Evolutionary conservation across 148 eudicot genomes (phyloP), one percentile per base, ranked within the genome.

Genomic region (Persicaria maculosa): DNA sequence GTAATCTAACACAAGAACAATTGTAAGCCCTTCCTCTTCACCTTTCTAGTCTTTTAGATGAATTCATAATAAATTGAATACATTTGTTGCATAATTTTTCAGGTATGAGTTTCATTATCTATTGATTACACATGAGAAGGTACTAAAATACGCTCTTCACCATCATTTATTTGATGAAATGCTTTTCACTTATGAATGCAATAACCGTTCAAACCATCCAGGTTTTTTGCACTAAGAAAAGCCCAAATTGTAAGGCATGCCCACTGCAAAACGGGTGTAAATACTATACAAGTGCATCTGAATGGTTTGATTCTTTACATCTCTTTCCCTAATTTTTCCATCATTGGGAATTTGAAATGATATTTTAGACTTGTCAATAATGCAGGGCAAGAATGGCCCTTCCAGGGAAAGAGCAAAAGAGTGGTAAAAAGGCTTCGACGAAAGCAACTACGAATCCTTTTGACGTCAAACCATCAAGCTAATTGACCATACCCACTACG

Each of bases 121-220:
- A 2, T 7, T 78, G 65, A 78, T 78, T 53, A 78, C 80, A 7
- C 74, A 74, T 54, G 80, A 77, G 20, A 78, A 78, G 80, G 80
- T 78, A 74, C n/a, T 6, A 47, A 7, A 9, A 70, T 61, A 10
- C 12, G 12, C n/a, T 14, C 31, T 7, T 31, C 9, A 16, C n/a
- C 9, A 48, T 3, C 14, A 50, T 71, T 43, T 50, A 65, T 31
- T 48, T 22, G 10, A 15, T 53, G 4, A n/a, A 17, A 50, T 31
- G 3, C 9, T 72, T 31, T 3, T 4, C 50, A 0, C 9, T 53
- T 0, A 47, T 0, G 25, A 48, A 31, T 31, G 40, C 40, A 31
- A 31, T 31, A 31, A 31, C 40, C 3, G 3, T 1, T 14, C 46
- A 19, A 9, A 45, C 20, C 4, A 44, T 67, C 4, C 47, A 78